Percentiles rank a stretch among this genome's conserved stretches.
phyloP scores from a whole-genome alignment of 371 early-diverging fungal species.

The Mortierella sp. region DNA sequence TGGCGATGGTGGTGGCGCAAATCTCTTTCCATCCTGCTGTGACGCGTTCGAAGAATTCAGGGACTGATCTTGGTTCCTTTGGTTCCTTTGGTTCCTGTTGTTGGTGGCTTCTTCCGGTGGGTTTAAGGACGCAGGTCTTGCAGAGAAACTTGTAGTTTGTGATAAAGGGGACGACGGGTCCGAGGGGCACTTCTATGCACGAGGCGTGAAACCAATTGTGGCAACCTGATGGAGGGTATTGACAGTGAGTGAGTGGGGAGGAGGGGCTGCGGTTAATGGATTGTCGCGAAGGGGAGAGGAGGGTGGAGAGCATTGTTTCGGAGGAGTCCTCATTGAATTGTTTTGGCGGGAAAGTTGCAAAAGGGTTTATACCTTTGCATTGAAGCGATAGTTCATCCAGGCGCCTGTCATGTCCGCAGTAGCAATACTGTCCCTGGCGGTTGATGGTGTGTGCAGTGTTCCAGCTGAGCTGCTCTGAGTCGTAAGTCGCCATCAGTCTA shows the following conservation, averaged over 20 bases:
- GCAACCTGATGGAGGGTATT: conserved; percentile 58
- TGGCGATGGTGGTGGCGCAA: conserved; percentile 75
- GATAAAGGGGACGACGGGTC: conserved; percentile 70
- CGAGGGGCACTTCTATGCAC: conserved; percentile 66
- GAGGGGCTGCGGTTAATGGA: background rate
- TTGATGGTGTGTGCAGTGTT: conserved; percentile 76
- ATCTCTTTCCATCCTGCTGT: conserved; percentile 83
- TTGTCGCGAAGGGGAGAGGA: background rate
- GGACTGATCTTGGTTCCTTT: conserved; percentile 33
- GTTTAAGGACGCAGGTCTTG: conserved; percentile 59
- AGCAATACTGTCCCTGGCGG: conserved; percentile 73
- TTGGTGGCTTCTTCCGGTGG: conserved; percentile 40
- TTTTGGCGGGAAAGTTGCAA: background rate
- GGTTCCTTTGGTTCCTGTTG: conserved; percentile 32
- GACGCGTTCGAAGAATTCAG: conserved; percentile 72
- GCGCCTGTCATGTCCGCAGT: conserved; percentile 75
- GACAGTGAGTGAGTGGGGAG: background rate
- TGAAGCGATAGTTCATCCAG: conserved; percentile 70
- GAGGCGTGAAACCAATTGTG: conserved; percentile 79
- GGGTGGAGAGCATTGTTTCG: background rate
- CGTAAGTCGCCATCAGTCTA: conserved; percentile 24
- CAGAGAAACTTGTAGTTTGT: conserved; percentile 77
- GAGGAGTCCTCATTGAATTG: background rate
- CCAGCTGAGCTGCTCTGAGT: conserved; percentile 62
- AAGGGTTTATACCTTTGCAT: conserved; percentile 56